A percentile compares a stretch with the other conserved stretches of the same genome.
phyloP scores from a whole-genome alignment of 805 yeast genomes.

The Saccharomycopsis schoenii region DNA sequence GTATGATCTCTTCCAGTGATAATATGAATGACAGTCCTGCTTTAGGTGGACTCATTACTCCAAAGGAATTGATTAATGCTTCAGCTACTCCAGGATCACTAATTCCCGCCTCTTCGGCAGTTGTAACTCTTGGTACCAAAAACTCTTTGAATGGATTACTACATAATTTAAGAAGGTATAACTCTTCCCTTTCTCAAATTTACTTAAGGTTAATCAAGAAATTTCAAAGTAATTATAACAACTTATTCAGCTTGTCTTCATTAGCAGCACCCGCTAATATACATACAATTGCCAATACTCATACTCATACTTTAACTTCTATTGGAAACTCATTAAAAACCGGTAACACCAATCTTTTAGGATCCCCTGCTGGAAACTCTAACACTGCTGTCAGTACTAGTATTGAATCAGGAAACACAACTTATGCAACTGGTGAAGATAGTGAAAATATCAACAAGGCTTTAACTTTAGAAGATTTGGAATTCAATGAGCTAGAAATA shows the following conservation, averaged over 20 bases:
- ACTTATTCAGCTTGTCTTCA: conserved; percentile 10
- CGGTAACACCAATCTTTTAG: background rate
- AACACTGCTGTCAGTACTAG: background rate
- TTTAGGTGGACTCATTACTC: background rate
- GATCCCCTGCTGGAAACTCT: background rate
- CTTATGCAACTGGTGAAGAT: conserved; percentile 1
- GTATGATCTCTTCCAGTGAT: background rate
- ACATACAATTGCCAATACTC: background rate
- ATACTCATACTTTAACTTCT: background rate
- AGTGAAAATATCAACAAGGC: conserved; percentile 23
- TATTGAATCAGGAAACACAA: background rate
- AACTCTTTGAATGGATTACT: conserved; percentile 10
- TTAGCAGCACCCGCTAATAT: background rate
- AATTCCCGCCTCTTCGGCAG: background rate
- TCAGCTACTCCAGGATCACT: background rate
- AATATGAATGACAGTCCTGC: background rate
- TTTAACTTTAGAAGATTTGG: conserved; percentile 31
- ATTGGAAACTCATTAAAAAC: background rate
- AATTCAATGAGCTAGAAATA: conserved; percentile 71
- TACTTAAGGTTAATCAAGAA: conserved; percentile 11
- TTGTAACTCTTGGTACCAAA: background rate
- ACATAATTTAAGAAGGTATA: conserved; percentile 3
- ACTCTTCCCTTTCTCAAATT: background rate
- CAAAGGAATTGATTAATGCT: background rate
- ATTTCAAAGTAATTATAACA: conserved; percentile 13